Evolutionary conservation across 768 basidiomycete species (phyloP).

Genomic region (Kwoniella mangroviensis): DNA sequence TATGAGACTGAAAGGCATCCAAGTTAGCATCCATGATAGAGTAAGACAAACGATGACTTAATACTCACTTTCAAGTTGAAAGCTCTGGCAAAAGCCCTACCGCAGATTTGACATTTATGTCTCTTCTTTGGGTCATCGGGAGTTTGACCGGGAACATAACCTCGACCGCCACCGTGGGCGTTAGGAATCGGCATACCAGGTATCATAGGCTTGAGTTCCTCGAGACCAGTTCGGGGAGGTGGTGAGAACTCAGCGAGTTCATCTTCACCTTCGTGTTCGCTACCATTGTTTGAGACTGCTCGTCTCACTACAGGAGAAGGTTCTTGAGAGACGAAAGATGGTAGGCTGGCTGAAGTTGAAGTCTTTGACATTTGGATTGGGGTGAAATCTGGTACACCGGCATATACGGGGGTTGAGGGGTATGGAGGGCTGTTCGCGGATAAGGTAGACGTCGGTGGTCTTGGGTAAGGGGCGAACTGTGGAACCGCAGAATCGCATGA

Average conservation of each 20-base stretch:
- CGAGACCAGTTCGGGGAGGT: constrained; percentile 1
- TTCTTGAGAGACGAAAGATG: constrained; percentile 18
- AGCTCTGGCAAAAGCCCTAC: constrained; percentile 82
- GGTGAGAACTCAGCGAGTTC: constrained; percentile 38
- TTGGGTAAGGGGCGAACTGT: background rate
- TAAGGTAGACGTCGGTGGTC: constrained; percentile 20
- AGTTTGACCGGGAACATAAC: constrained; percentile 56
- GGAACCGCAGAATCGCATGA: constrained; percentile 20
- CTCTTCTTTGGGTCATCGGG: constrained; percentile 57
- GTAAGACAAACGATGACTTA: background rate
- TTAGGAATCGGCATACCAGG: constrained; percentile 45
- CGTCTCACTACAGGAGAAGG: constrained; percentile 18
- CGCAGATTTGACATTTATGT: constrained; percentile 56
- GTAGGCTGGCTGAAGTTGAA: constrained; percentile 20
- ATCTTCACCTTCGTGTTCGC: constrained; percentile 36
- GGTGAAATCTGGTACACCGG: constrained; percentile 15
- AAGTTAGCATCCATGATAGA: constrained; percentile 13
- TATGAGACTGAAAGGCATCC: constrained; percentile 64
- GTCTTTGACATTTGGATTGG: constrained; percentile 23
- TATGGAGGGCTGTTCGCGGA: constrained; percentile 27
- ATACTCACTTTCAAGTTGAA: constrained; percentile 80
- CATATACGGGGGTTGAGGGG: constrained; percentile 31
- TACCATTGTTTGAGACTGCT: constrained; percentile 14
- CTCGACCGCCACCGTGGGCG: constrained; percentile 54
- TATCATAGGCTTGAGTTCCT: constrained; percentile 36